Conservation (phyloP, 1,284 basidiomycete species). For the Cutaneotrichosporon sp. region DNA sequence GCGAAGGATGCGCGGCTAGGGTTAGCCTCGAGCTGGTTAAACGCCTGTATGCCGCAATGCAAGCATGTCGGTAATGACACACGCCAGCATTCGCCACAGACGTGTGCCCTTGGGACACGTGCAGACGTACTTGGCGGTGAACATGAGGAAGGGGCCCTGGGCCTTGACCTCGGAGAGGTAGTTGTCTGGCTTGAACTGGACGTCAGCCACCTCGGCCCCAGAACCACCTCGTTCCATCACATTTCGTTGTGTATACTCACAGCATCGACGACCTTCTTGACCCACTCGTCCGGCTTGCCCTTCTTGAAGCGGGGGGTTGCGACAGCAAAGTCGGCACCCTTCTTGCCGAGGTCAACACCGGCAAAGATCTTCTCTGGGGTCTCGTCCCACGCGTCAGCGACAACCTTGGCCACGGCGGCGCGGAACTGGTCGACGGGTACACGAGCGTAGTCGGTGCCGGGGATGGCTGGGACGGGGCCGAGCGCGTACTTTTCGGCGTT, state of each 20-base stretch:
- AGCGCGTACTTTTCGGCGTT: constrained; percentile 32
- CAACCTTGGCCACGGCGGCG: constrained; percentile 73
- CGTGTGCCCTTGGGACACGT: neutral
- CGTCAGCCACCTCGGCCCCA: neutral
- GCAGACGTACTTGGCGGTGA: constrained; percentile 61
- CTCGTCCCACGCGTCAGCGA: constrained; percentile 69
- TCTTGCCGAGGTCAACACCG: constrained; percentile 84
- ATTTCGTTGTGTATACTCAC: constrained; percentile 56
- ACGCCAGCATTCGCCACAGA: neutral
- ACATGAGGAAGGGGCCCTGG: constrained; percentile 79
- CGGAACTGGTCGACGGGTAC: constrained; percentile 81
- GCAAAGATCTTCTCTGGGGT: constrained; percentile 72
- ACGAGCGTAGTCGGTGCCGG: constrained; percentile 68
- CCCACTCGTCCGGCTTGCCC: constrained; percentile 76
- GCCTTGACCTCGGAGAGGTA: constrained; percentile 60
- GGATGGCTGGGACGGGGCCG: constrained; percentile 58
- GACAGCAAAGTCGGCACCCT: constrained; percentile 87
- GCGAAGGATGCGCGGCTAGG: constrained; percentile 59
- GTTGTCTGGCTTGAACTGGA: constrained; percentile 56
- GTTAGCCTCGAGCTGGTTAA: constrained; percentile 28
- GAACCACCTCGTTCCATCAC: neutral
- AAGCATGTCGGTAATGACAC: neutral
- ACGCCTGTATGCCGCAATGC: neutral
- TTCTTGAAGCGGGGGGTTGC: constrained; percentile 88
- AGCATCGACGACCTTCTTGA: constrained; percentile 68